These are phyloP conservation scores for Naganishia vishniacii DNA, from an alignment of 768 basidiomycete species.

Conservation along the genomic window DNA sequence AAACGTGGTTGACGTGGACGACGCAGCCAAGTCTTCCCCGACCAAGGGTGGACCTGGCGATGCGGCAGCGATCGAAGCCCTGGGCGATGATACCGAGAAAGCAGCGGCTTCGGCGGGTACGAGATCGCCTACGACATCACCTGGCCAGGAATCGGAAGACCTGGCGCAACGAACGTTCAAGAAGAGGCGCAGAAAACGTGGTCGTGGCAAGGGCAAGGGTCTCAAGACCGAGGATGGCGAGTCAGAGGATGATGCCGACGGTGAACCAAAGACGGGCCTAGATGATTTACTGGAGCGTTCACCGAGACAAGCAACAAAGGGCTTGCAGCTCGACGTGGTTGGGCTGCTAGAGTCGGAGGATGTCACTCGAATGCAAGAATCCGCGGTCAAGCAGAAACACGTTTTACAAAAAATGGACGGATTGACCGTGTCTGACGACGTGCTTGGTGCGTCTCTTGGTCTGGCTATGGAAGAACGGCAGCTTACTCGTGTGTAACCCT, in stretches of 20 bases:
- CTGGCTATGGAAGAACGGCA: not conserved
- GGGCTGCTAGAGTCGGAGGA: conserved; percentile 28
- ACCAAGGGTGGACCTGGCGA: no score
- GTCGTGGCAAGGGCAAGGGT: conserved; percentile 44
- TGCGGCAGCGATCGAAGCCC: no score
- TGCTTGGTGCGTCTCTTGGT: conserved; percentile 46
- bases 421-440: conserved; percentile 47
- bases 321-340: conserved; percentile 29
- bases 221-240: conserved; percentile 46
- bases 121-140: not conserved
- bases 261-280: conserved; percentile 21
- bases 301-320: conserved; percentile 17
- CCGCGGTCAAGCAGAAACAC: conserved; percentile 45
- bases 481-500: conserved; percentile 50
- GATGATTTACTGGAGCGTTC: no score
- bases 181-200: conserved; percentile 55
- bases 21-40: no score
- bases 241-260: conserved; percentile 32
- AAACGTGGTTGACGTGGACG: no score
- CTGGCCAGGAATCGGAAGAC: conserved; percentile 41
- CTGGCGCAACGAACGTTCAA: conserved; percentile 9
- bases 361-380: conserved; percentile 44
- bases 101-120: no score
- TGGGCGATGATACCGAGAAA: no score
- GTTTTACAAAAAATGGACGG: conserved; percentile 52